Percentiles rank a stretch among this genome's conserved stretches.
Evolutionary conservation across 148 eudicot genomes (phyloP).

Genomic region (Nyssa sinensis): DNA sequence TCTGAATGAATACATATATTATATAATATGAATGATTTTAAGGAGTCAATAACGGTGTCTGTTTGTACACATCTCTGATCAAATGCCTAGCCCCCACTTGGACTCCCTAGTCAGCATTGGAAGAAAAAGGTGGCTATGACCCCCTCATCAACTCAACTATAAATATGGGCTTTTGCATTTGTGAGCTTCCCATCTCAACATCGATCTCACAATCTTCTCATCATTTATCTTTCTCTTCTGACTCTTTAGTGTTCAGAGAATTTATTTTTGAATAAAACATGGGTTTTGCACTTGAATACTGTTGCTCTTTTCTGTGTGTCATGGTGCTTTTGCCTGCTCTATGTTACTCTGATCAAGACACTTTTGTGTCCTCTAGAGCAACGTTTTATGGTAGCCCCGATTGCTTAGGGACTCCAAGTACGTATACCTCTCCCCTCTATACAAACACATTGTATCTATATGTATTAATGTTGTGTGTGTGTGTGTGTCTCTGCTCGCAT

Average conservation of each 20-base stretch:
- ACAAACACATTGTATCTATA: no score
- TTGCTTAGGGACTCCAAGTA: constrained; percentile 41
- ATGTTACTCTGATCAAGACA: constrained; percentile 21
- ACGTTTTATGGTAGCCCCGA: constrained; percentile 50
- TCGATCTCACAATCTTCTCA: neutral
- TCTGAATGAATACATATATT: neutral
- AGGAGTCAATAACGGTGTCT: constrained; percentile 5
- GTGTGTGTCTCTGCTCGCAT: neutral
- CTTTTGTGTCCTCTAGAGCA: constrained; percentile 33
- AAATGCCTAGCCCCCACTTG: constrained; percentile 3
- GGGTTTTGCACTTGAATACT: constrained; percentile 12
- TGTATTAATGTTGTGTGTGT: neutral
- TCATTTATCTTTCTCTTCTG: neutral
- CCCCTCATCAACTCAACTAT: neutral
- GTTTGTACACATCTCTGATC: neutral
- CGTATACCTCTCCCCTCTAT: neutral
- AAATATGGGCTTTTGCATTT: neutral
- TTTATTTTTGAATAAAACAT: constrained; percentile 7
- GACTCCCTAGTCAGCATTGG: neutral
- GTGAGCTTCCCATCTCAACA: neutral
- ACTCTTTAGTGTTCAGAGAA: neutral
- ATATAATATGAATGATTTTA: neutral
- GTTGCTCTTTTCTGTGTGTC: constrained; percentile 7
- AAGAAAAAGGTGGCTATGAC: constrained; percentile 3
- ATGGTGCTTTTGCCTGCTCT: constrained; percentile 25